Evolutionary conservation across 805 yeast genomes (phyloP).

Genomic region (Clavispora santaluciae): DNA sequence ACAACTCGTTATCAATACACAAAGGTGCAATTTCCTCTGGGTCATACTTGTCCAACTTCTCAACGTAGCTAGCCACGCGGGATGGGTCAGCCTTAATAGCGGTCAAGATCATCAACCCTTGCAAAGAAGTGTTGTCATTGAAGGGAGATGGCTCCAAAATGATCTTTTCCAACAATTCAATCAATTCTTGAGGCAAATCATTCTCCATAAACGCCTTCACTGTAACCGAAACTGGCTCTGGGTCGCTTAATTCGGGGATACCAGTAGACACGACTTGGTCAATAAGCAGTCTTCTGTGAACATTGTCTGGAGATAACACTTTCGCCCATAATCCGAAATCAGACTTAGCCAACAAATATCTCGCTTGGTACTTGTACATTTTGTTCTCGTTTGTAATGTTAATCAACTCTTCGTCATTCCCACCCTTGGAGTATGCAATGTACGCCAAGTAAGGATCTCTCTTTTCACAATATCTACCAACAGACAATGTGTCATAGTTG

Average conservation of each 20-base stretch:
- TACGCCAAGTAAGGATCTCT: conserved; percentile 98
- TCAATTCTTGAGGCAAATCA: conserved; percentile 85
- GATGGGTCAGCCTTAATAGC: conserved; percentile 93
- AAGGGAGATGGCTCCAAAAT: conserved; percentile 96
- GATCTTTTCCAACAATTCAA: conserved; percentile 92
- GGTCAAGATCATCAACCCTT: conserved; percentile 86
- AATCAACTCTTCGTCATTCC: conserved; percentile 83
- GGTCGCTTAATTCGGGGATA: conserved; percentile 87
- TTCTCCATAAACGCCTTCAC: conserved; percentile 96
- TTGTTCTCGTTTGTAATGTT: conserved; percentile 92
- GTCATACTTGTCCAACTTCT: conserved; percentile 84
- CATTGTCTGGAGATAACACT: conserved; percentile 71
- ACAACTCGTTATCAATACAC: conserved; percentile 80
- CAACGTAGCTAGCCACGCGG: conserved; percentile 77
- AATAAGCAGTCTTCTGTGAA: conserved; percentile 84
- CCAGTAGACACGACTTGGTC: conserved; percentile 96
- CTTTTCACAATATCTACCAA: conserved; percentile 98
- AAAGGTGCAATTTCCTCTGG: conserved; percentile 91
- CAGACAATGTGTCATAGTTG: conserved; percentile 86
- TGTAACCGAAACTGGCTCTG: conserved; percentile 89
- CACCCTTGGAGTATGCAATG: conserved; percentile 95
- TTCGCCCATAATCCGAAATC: conserved; percentile 76
- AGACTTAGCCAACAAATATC: conserved; percentile 86
- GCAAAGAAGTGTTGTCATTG: conserved; percentile 90
- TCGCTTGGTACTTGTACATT: conserved; percentile 99